Conservation (phyloP, 1,284 basidiomycete species). For the Coniophora puteana region DNA sequence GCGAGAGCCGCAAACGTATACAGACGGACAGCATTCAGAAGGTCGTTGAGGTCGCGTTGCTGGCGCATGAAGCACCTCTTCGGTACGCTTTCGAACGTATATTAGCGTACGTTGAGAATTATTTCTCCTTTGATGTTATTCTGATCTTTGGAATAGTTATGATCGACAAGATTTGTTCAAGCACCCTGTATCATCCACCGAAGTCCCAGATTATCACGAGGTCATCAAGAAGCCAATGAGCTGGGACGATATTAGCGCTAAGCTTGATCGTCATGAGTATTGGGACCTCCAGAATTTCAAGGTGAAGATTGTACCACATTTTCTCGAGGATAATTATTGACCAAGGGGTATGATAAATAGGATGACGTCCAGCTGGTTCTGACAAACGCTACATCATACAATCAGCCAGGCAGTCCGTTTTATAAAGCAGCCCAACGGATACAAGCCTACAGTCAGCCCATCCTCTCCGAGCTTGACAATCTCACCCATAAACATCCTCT, state of each 20-base stretch:
- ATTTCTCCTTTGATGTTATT: not conserved
- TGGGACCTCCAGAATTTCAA: constrained; percentile 74
- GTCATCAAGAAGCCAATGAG: constrained; percentile 88
- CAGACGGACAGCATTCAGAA: constrained; percentile 72
- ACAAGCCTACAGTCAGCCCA: constrained; percentile 50
- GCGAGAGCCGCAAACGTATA: constrained; percentile 81
- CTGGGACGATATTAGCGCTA: constrained; percentile 79
- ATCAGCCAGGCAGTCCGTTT: constrained; percentile 70
- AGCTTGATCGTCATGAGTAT: constrained; percentile 79
- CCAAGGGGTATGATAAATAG: constrained; percentile 34
- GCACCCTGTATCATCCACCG: constrained; percentile 72
- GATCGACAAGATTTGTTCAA: constrained; percentile 78
- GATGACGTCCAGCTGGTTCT: constrained; percentile 81
- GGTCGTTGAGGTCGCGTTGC: constrained; percentile 62
- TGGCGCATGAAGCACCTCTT: constrained; percentile 62
- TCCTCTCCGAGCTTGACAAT: constrained; percentile 57
- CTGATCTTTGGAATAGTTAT: constrained; percentile 41
- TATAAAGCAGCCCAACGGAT: constrained; percentile 75
- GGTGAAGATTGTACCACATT: constrained; percentile 34
- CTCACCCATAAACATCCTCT: constrained; percentile 16
- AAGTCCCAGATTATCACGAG: constrained; percentile 93
- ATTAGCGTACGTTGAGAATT: constrained; percentile 47
- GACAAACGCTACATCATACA: constrained; percentile 87
- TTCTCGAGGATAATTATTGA: constrained; percentile 1
- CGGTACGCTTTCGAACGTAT: constrained; percentile 71